Percentiles rank a stretch among this genome's conserved stretches.
Conservation (phyloP, 139 green algal genomes). For the Helicosporidium sp. region DNA sequence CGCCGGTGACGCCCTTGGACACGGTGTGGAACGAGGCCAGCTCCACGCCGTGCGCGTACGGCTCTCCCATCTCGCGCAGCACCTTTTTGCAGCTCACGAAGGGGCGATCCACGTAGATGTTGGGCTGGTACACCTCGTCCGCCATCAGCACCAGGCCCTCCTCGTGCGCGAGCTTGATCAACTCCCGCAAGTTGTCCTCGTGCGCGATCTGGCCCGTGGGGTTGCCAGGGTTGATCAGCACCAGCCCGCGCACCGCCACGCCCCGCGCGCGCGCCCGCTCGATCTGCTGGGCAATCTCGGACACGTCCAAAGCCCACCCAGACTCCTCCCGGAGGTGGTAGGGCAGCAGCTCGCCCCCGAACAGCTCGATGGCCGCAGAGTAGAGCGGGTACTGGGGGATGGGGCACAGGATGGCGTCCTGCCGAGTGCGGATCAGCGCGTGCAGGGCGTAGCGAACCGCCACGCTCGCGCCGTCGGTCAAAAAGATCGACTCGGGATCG, state of each 20-base stretch:
- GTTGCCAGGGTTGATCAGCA: constrained; percentile 96
- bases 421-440: constrained; percentile 33
- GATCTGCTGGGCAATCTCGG: constrained; percentile 21
- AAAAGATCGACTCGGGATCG: constrained; percentile 49
- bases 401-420: constrained; percentile 57
- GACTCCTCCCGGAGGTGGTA: constrained; percentile 75
- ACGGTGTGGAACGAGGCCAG: constrained; percentile 67
- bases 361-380: constrained; percentile 63
- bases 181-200: constrained; percentile 58
- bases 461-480: constrained; percentile 59
- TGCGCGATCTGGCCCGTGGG: constrained; percentile 72
- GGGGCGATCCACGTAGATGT: constrained; percentile 58
- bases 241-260: constrained; percentile 41
- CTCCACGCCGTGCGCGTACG: constrained; percentile 35
- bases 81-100: constrained; percentile 72
- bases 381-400: constrained; percentile 72
- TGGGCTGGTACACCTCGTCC: constrained; percentile 88
- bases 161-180: constrained; percentile 68
- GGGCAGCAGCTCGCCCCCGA: constrained; percentile 64
- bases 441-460: constrained; percentile 55
- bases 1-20: constrained; percentile 56
- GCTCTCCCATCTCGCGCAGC: constrained; percentile 42
- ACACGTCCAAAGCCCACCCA: constrained; percentile 58
- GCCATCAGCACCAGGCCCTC: constrained; percentile 74
- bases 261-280: constrained; percentile 17